A percentile compares a stretch with the other conserved stretches of the same genome.
phyloP scores from a whole-genome alignment of 371 early-diverging fungal genomes.

The Batrachochytrium dendrobatidis region DNA sequence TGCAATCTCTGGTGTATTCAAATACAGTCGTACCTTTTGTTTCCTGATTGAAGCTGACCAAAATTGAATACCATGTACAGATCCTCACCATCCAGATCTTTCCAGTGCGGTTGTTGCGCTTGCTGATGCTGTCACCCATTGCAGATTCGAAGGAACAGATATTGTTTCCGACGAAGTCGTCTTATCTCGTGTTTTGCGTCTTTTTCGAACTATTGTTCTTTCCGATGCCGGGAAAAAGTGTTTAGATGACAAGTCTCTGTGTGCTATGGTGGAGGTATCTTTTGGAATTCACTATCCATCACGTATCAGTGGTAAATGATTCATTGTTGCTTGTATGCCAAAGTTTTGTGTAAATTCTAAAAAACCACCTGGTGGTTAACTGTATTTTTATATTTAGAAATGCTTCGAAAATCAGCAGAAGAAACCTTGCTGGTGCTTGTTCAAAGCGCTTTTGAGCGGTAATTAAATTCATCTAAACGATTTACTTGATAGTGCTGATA shows the following conservation, averaged over 20 bases:
- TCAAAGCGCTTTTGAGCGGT: constrained; percentile 32
- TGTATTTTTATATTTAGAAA: constrained; percentile 44
- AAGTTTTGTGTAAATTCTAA: neutral
- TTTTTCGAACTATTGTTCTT: constrained; percentile 58
- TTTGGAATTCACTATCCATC: constrained; percentile 93
- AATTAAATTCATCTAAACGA: neutral
- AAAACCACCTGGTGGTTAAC: neutral
- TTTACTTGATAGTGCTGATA: neutral
- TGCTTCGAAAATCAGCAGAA: constrained; percentile 71
- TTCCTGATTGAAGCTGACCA: neutral
- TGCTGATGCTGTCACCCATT: constrained; percentile 74
- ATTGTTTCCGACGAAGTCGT: constrained; percentile 89
- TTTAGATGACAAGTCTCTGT: constrained; percentile 87
- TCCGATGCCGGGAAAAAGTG: constrained; percentile 34
- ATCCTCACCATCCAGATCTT: constrained; percentile 59
- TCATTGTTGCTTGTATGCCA: neutral
- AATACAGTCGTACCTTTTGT: no score
- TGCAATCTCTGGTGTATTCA: neutral
- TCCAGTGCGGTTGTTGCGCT: constrained; percentile 63
- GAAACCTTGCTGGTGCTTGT: constrained; percentile 71
- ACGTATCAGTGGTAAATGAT: constrained; percentile 67
- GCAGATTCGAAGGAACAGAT: constrained; percentile 93
- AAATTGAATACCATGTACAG: constrained; percentile 22
- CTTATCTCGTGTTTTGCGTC: constrained; percentile 75
- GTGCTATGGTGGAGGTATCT: constrained; percentile 93